Conservation (phyloP, 352 stramenopile species). For the Phytopythium sindhum region DNA sequence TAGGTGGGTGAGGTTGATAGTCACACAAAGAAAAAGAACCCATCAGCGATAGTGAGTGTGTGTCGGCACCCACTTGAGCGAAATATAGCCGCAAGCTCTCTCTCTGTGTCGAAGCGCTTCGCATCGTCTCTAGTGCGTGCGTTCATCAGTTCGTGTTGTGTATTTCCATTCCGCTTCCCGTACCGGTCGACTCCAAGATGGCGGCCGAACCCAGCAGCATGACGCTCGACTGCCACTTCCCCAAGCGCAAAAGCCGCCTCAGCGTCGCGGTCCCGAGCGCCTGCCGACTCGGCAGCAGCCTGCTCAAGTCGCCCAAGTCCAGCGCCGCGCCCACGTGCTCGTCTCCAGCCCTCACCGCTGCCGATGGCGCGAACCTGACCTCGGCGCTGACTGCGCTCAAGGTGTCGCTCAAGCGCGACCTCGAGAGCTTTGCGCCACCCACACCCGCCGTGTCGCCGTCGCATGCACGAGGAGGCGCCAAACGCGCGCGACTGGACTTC, state of each 20-base stretch:
- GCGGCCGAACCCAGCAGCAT: slow-evolving; percentile 19
- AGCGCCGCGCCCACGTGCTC: slow-evolving; percentile 11
- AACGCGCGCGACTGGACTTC: slow-evolving; percentile 46
- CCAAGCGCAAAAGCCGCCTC: slow-evolving; percentile 64
- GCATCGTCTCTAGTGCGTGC: neutral
- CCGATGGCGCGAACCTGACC: slow-evolving; percentile 50
- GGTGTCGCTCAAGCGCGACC: slow-evolving; percentile 70
- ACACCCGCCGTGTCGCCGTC: slow-evolving; percentile 67
- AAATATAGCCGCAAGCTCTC: slow-evolving; percentile 2
- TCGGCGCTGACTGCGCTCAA: slow-evolving; percentile 63
- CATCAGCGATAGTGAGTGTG: neutral
- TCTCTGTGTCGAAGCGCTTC: neutral
- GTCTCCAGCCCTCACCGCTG: neutral
- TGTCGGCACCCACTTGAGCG: neutral
- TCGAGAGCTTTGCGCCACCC: slow-evolving; percentile 64
- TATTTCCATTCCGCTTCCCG: neutral
- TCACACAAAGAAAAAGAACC: slow-evolving; percentile 3
- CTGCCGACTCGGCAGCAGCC: slow-evolving; percentile 17
- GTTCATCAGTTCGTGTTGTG: neutral
- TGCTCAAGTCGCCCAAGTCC: slow-evolving; percentile 11
- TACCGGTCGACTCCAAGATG: neutral
- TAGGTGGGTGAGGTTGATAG: neutral
- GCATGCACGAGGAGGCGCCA: slow-evolving; percentile 35
- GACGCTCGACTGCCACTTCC: slow-evolving; percentile 62
- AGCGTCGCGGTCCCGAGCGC: slow-evolving; percentile 17